Percentiles rank a stretch among this genome's conserved stretches.
Evolutionary conservation across 164 flowering plant species (phyloP).

Genomic region (Tinospora cordifolia): DNA sequence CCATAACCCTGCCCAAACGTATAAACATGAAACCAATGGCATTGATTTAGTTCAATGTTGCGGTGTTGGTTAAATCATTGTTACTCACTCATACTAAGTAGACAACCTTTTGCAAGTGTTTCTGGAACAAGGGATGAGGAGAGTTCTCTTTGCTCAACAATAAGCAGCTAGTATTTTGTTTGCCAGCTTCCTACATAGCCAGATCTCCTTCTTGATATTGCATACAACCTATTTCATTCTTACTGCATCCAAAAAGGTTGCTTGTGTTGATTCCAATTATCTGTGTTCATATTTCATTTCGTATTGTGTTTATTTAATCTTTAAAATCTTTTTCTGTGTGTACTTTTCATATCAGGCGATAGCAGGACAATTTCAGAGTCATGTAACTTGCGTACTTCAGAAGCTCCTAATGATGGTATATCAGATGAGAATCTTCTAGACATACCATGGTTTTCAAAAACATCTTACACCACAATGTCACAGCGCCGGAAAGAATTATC

Average conservation of each 20-base stretch:
- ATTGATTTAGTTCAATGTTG: too few relatives aligned
- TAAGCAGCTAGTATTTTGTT: too few relatives aligned
- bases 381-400: constrained; percentile 12
- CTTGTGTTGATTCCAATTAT: not conserved
- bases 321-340: not conserved
- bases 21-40: too few relatives aligned
- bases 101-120: too few relatives aligned
- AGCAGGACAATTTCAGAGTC: constrained; percentile 3
- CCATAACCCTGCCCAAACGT: too few relatives aligned
- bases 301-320: not conserved
- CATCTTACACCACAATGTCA: constrained; percentile 15
- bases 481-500: constrained; percentile 41
- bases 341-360: constrained; percentile 11
- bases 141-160: too few relatives aligned
- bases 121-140: too few relatives aligned
- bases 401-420: constrained; percentile 9
- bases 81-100: too few relatives aligned
- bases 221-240: not conserved
- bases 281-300: not conserved
- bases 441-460: constrained; percentile 38
- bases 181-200: too few relatives aligned
- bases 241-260: not conserved
- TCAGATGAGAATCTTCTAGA: constrained; percentile 22
- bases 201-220: too few relatives aligned
- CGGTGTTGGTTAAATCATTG: too few relatives aligned